Evolutionary conservation across 176 grass and related monocot species (phyloP).

Genomic region (Poa pratensis): DNA sequence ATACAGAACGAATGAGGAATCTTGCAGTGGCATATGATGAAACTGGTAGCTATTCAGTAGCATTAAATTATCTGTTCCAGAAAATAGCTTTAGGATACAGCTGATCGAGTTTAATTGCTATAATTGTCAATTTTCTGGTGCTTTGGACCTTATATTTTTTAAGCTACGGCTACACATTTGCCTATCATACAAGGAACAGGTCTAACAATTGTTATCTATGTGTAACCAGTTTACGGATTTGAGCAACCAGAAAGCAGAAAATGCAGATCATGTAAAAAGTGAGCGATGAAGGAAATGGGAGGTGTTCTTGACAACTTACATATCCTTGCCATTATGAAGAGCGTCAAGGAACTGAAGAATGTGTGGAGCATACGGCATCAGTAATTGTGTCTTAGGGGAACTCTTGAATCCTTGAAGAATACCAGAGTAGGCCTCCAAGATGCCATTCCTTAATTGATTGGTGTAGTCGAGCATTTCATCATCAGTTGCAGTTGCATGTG

Average conservation of each 20-base stretch:
- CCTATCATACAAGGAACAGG: conserved; percentile 19
- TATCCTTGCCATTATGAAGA: conserved; percentile 76
- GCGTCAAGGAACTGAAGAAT: conserved; percentile 78
- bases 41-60: background rate
- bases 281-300: conserved; percentile 16
- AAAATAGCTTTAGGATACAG: background rate
- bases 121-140: background rate
- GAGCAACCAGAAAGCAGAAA: conserved; percentile 13
- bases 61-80: no score
- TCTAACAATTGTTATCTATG: background rate
- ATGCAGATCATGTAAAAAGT: conserved; percentile 13
- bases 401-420: conserved; percentile 94
- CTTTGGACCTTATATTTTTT: conserved; percentile 8
- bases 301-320: conserved; percentile 50
- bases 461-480: conserved; percentile 90
- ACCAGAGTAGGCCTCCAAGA: conserved; percentile 93
- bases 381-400: conserved; percentile 68
- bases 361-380: conserved; percentile 74
- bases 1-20: background rate
- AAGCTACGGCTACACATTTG: conserved; percentile 2
- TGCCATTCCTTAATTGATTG: conserved; percentile 79
- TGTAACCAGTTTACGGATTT: background rate
- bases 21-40: background rate
- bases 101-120: background rate
- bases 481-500: conserved; percentile 59